phyloP scores from a whole-genome alignment of 129 eudicot genomes.

The Oenanthe sinensis region DNA sequence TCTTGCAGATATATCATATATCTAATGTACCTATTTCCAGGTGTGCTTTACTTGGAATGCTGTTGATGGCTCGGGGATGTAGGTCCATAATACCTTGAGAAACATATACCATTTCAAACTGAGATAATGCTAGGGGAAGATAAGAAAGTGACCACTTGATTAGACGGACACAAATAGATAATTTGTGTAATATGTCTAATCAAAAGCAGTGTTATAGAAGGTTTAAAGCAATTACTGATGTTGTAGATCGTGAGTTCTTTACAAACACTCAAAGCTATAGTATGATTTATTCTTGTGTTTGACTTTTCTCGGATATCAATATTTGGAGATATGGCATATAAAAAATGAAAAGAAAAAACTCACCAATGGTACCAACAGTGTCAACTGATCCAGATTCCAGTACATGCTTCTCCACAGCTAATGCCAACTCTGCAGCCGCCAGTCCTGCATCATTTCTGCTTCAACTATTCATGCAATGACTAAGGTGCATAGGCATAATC shows the following conservation, averaged over 20 bases:
- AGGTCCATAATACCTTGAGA: slow-evolving; percentile 70
- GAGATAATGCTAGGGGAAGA: slow-evolving; percentile 2
- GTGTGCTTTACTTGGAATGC: slow-evolving; percentile 96
- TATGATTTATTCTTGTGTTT: background rate
- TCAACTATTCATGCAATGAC: slow-evolving; percentile 13
- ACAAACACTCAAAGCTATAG: background rate
- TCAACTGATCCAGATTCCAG: slow-evolving; percentile 84
- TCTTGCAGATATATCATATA: background rate
- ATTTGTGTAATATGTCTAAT: background rate
- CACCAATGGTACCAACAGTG: slow-evolving; percentile 98
- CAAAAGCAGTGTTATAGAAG: background rate
- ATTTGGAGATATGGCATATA: background rate
- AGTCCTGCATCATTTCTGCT: slow-evolving; percentile 96
- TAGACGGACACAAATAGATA: background rate
- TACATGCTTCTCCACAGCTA: slow-evolving; percentile 92
- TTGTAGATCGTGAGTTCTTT: background rate
- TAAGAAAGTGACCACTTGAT: background rate
- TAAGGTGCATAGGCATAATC: background rate
- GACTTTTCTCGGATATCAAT: background rate
- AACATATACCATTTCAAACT: background rate
- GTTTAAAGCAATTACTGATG: background rate
- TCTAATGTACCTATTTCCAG: slow-evolving; percentile 59
- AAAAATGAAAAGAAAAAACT: background rate
- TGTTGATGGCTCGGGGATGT: slow-evolving; percentile 98
- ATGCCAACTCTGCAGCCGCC: slow-evolving; percentile 93